Conservation (phyloP, 345 rosid species). For the Brassica juncea region DNA sequence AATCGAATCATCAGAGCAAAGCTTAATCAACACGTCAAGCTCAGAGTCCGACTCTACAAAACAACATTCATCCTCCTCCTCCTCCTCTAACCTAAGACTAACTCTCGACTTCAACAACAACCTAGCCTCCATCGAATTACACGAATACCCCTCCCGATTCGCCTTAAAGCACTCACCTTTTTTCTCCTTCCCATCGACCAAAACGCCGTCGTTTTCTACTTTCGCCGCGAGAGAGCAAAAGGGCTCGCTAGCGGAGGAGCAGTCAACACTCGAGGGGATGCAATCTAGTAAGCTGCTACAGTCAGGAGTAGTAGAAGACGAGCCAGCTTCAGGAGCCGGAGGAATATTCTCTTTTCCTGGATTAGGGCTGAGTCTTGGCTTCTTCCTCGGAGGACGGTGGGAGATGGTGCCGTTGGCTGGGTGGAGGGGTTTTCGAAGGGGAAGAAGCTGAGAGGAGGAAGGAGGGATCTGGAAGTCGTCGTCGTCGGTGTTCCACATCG, state of each 20-base stretch:
- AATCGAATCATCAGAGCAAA: conserved; percentile 54
- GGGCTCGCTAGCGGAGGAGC: conserved; percentile 31
- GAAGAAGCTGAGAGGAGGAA: conserved; percentile 43
- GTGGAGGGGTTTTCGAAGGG: conserved; percentile 33
- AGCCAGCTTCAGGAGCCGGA: conserved; percentile 8
- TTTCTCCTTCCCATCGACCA: neutral
- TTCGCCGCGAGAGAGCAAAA: conserved; percentile 2
- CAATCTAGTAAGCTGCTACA: conserved; percentile 77
- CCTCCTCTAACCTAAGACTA: conserved; percentile 25
- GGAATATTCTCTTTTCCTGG: conserved; percentile 56
- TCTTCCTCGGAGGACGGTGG: conserved; percentile 46
- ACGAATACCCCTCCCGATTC: conserved; percentile 46
- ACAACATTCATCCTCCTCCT: conserved; percentile 21
- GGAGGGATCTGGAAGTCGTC: conserved; percentile 64
- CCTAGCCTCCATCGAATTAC: conserved; percentile 71
- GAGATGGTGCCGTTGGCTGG: conserved; percentile 33
- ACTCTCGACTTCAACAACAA: conserved; percentile 38
- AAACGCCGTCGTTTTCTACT: neutral
- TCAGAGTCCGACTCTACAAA: conserved; percentile 48
- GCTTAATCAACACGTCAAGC: conserved; percentile 61
- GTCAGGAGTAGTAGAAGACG: conserved; percentile 35
- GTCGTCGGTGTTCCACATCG: conserved; percentile 39
- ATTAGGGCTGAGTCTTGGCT: conserved; percentile 32
- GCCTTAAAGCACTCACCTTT: conserved; percentile 35
- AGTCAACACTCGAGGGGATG: conserved; percentile 66